Evolutionary conservation across 2,329 filamentous ascomycete species (phyloP), one percentile per base, ranked within the genome.

Genomic region (Fusarium sp.): DNA sequence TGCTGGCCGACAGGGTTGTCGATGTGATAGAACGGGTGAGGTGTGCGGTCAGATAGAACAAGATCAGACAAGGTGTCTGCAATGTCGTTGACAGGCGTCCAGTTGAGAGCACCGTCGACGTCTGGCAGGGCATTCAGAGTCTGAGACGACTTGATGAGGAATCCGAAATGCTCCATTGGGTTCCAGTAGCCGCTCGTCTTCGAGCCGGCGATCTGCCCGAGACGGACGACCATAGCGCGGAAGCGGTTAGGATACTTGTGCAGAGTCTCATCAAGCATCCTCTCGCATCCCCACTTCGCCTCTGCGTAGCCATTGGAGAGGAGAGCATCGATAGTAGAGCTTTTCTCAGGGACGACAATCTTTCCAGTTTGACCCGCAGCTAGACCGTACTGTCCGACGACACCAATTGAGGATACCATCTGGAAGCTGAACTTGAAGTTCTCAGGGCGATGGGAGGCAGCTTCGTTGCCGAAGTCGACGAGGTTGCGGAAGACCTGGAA

Each of bases 111-210:
- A 2, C 71, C 71, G 0, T 72, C 56, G 0, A 76, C 74, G 0
- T 77, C 75, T 0, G 74, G 74, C 2, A 75, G 9, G 13, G 73
- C 67, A 0, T 69, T 71, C 6, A 76, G 11, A 2, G 74, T 76
- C 54, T 76, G 74, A 0, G 74, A 76, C 0, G 74, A 76, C 18
- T 76, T 76, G n/a, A 76, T 66, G 2, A 76, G 48, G n/a, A 77
- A 77, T 1, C 74, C 74, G 7, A 76, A 76, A 24, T 76, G 74
- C 16, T 76, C 74, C 74, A 76, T 77, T 0, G 74, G 74, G 62
- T 76, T 76, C 74, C 74, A 76, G 35, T 77, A 76, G 0, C 74
- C 74, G 13, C 74, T 76, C 0, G 74, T 77, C 43, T 76, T 76
- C 2, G 74, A 76, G 1, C 74, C 74, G 10, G 74, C 74, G 3